phyloP scores from a whole-genome alignment of 106 monocot genomes.

The Dioscorea zingiberensis region DNA sequence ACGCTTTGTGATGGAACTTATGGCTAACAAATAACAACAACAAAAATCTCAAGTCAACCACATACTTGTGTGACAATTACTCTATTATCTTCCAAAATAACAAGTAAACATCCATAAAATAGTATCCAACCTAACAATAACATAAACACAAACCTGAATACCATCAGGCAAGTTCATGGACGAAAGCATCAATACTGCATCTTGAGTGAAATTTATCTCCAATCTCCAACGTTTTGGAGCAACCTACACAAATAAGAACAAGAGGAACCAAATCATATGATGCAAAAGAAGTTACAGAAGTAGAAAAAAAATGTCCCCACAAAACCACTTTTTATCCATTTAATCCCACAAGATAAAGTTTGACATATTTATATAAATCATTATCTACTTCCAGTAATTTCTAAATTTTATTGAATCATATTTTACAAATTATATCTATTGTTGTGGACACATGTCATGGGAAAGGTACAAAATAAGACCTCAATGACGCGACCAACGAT shows the following conservation, averaged over 20 bases:
- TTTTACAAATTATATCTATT: not conserved
- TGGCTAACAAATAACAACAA: too few relatives aligned
- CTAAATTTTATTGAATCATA: not conserved
- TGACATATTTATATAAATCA: too few relatives aligned
- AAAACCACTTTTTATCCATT: not conserved
- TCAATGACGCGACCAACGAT: conserved; percentile 96
- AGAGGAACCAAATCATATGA: not conserved
- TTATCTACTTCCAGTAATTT: not conserved
- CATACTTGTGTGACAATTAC: too few relatives aligned
- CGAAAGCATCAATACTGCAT: conserved; percentile 98
- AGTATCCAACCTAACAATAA: not conserved
- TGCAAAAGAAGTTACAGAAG: too few relatives aligned
- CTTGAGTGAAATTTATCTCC: conserved; percentile 93
- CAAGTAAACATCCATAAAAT: too few relatives aligned
- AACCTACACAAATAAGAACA: conserved; percentile 39
- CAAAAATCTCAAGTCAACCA: too few relatives aligned
- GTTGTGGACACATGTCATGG: not conserved
- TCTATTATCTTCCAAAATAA: too few relatives aligned
- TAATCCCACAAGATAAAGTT: too few relatives aligned
- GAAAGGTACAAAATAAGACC: conserved; percentile 21
- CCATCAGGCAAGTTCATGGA: conserved; percentile 99
- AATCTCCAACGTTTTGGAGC: conserved; percentile 89
- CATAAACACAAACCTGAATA: conserved; percentile 60
- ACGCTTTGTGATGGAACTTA: too few relatives aligned
- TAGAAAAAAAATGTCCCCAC: too few relatives aligned